These are phyloP conservation scores for Nicotiana otophora DNA, from an alignment of 257 asterid species.

Conservation along the genomic window DNA sequence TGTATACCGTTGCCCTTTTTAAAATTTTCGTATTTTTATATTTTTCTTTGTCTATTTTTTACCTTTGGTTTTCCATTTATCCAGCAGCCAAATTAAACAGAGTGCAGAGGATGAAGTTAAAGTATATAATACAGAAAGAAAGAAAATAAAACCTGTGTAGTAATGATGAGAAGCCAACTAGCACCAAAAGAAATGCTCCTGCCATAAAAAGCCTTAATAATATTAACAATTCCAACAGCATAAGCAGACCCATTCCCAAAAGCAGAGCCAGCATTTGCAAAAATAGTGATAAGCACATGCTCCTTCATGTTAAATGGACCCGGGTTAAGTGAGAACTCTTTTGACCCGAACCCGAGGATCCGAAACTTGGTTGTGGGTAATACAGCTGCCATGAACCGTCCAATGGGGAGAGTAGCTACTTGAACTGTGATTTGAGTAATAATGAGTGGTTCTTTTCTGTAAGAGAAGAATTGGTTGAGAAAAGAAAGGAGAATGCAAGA, in stretches of 20 bases:
- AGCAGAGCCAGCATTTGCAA: conserved; percentile 75
- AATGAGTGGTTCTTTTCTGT: conserved; percentile 57
- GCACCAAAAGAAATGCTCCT: conserved; percentile 55
- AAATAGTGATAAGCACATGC: conserved; percentile 66
- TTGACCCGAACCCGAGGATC: conserved; percentile 42
- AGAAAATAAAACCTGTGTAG: conserved; percentile 52
- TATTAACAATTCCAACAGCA: conserved; percentile 67
- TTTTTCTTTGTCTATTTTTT: background rate
- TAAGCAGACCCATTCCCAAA: conserved; percentile 76
- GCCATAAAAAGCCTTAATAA: conserved; percentile 51
- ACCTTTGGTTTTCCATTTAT: background rate
- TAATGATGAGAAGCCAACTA: conserved; percentile 66
- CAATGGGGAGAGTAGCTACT: conserved; percentile 67
- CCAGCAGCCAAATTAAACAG: background rate
- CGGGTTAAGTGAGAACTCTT: conserved; percentile 56
- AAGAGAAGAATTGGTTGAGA: conserved; percentile 70
- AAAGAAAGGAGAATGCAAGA: conserved; percentile 67
- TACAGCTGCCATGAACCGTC: conserved; percentile 70
- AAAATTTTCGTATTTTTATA: no score
- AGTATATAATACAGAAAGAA: background rate
- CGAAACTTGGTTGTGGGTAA: conserved; percentile 41
- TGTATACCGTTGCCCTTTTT: no score
- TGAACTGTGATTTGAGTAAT: conserved; percentile 61
- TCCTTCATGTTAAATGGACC: conserved; percentile 86
- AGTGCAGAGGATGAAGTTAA: background rate